Evolutionary conservation across 2,329 filamentous ascomycete genomes (phyloP).

Genomic region (Cordyceps cicadae): DNA sequence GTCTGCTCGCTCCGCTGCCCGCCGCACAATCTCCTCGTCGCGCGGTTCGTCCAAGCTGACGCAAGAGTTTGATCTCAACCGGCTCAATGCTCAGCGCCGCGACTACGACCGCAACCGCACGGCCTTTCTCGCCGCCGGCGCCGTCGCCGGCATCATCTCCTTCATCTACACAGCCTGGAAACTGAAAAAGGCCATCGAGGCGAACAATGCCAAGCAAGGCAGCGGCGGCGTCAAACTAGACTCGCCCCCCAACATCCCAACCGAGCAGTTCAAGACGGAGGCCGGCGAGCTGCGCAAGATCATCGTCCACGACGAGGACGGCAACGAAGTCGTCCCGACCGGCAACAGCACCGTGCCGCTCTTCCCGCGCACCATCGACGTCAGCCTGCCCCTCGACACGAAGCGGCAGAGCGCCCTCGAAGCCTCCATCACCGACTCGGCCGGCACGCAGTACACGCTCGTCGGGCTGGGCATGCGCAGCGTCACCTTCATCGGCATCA

Average conservation of each 20-base stretch:
- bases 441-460: slow-evolving; percentile 68
- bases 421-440: slow-evolving; percentile 29
- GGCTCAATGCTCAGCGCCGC: slow-evolving; percentile 36
- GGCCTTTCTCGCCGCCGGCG: slow-evolving; percentile 43
- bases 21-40: slow-evolving; percentile 24
- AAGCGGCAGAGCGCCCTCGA: slow-evolving; percentile 24
- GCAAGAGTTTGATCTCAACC: slow-evolving; percentile 43
- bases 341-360: slow-evolving; percentile 71
- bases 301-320: slow-evolving; percentile 58
- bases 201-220: slow-evolving; percentile 26
- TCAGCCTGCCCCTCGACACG: slow-evolving; percentile 38
- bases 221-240: slow-evolving; percentile 35
- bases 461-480: slow-evolving; percentile 81
- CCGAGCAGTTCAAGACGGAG: slow-evolving; percentile 39
- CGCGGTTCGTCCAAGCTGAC: slow-evolving; percentile 27
- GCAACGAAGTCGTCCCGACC: slow-evolving; percentile 68
- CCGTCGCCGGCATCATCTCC: slow-evolving; percentile 40
- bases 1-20: slow-evolving; percentile 14
- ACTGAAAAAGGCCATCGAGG: slow-evolving; percentile 34
- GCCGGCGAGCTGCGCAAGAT: slow-evolving; percentile 46
- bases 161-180: slow-evolving; percentile 45
- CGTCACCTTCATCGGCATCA: slow-evolving; percentile 80
- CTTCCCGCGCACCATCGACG: slow-evolving; percentile 64
- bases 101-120: slow-evolving; percentile 44
- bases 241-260: slow-evolving; percentile 25